A percentile compares a stretch with the other conserved stretches of the same genome.
Conservation (phyloP, 225 moss, liverwort and hornwort genomes). For the Bryoerythrophyllum caledonicum region DNA sequence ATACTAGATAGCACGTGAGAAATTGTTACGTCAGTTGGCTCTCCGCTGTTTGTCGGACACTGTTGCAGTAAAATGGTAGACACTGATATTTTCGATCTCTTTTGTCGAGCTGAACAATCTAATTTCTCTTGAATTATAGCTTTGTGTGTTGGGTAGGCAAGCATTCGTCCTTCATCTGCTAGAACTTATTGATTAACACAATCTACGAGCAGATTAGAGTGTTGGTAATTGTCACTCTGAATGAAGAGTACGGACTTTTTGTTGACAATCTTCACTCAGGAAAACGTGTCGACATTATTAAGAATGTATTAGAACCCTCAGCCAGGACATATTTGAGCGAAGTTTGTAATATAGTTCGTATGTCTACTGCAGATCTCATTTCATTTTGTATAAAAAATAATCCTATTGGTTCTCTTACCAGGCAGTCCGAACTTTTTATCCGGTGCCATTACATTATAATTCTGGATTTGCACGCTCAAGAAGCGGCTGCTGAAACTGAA, state of each 20-base stretch:
- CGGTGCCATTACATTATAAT: constrained; percentile 42
- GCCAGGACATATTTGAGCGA: background rate
- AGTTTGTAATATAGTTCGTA: background rate
- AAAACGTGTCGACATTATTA: background rate
- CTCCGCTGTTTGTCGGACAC: background rate
- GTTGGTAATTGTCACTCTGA: background rate
- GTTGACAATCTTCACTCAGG: background rate
- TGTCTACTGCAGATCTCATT: constrained; percentile 4
- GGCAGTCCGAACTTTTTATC: constrained; percentile 49
- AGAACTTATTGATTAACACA: background rate
- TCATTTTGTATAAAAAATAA: constrained; percentile 7
- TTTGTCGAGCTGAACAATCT: background rate
- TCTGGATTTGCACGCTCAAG: constrained; percentile 53
- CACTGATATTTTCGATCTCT: background rate
- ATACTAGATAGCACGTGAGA: background rate
- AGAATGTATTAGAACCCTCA: background rate
- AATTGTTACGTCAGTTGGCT: background rate
- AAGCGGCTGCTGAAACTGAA: constrained; percentile 32
- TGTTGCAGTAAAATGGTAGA: constrained; percentile 8
- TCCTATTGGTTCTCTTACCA: constrained; percentile 12
- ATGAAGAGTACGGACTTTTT: background rate
- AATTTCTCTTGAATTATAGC: background rate
- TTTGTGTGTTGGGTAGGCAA: background rate
- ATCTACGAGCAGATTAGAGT: constrained; percentile 3
- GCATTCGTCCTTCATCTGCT: background rate